Conservation (phyloP, 768 basidiomycete genomes). For the Multifurca ochricompacta region DNA sequence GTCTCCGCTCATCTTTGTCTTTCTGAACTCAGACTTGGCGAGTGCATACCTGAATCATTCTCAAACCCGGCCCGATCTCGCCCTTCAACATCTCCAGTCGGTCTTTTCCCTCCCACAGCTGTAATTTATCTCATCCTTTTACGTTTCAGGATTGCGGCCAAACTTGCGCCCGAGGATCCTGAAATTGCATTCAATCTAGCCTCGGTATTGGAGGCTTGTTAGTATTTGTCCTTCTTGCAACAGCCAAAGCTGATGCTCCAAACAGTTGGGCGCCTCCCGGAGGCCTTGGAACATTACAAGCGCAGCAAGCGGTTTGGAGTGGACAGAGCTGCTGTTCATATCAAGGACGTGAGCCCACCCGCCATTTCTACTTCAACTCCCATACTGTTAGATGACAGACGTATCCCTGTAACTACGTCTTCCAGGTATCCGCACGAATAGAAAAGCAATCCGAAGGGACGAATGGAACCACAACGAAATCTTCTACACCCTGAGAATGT, state of each 20-base stretch:
- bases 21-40: conserved; percentile 55
- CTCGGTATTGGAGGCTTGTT: conserved; percentile 84
- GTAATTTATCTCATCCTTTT: conserved; percentile 23
- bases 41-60: conserved; percentile 83
- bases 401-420: conserved; percentile 15
- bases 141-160: conserved; percentile 61
- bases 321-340: conserved; percentile 74
- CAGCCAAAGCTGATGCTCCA: conserved; percentile 1
- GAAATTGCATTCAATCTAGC: conserved; percentile 90
- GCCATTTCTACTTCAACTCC: conserved; percentile 1
- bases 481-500: conserved; percentile 9
- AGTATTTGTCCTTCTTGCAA: conserved; percentile 22
- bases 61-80: conserved; percentile 76
- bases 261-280: conserved; percentile 69
- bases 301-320: conserved; percentile 70
- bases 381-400: conserved; percentile 16
- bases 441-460: conserved; percentile 43
- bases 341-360: conserved; percentile 57
- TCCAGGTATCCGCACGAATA: conserved; percentile 77
- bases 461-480: conserved; percentile 20
- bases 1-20: conserved; percentile 22
- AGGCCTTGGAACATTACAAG: conserved; percentile 76
- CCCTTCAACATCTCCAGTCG: conserved; percentile 75
- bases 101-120: conserved; percentile 25
- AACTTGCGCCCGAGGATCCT: conserved; percentile 81